Percentiles rank a stretch among this genome's conserved stretches.
These are phyloP conservation scores for Ephemerocybe angulata DNA, from an alignment of 768 basidiomycete species.

Conservation along the genomic window DNA sequence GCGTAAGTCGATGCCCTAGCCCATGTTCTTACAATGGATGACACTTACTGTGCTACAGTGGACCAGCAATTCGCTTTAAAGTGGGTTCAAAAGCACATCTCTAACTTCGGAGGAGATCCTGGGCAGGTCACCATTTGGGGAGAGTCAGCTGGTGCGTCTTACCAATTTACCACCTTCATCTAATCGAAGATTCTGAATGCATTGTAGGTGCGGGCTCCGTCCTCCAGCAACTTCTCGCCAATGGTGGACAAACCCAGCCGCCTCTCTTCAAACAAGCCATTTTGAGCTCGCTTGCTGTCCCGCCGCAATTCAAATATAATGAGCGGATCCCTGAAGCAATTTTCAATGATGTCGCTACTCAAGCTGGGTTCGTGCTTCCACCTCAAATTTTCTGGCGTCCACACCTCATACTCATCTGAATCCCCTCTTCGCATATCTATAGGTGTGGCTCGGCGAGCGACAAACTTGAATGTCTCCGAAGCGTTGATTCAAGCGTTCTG, in stretches of 20 bases:
- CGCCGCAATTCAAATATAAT: slow-evolving; percentile 44
- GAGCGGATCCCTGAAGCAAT: slow-evolving; percentile 34
- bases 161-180: no score
- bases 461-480: slow-evolving; percentile 39
- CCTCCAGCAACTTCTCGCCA: no score
- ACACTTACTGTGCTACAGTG: slow-evolving; percentile 24
- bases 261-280: slow-evolving; percentile 42
- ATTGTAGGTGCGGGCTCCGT: no score
- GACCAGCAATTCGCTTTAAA: slow-evolving; percentile 41
- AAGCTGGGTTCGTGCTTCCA: background rate
- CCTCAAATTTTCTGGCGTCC: background rate
- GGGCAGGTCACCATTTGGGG: slow-evolving; percentile 40
- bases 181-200: no score
- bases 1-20: slow-evolving; percentile 27
- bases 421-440: background rate
- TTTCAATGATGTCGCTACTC: background rate
- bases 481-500: slow-evolving; percentile 26
- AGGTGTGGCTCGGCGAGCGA: slow-evolving; percentile 34
- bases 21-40: background rate
- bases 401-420: background rate
- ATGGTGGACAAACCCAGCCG: slow-evolving; percentile 42
- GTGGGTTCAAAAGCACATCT: slow-evolving; percentile 42
- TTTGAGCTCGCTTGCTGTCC: slow-evolving; percentile 41
- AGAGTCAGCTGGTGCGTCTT: slow-evolving; percentile 36
- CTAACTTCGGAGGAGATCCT: slow-evolving; percentile 40